Base-by-base conservation (phyloP, 192 early-diverging fungal species). In the Backusella australiensis region DNA sequence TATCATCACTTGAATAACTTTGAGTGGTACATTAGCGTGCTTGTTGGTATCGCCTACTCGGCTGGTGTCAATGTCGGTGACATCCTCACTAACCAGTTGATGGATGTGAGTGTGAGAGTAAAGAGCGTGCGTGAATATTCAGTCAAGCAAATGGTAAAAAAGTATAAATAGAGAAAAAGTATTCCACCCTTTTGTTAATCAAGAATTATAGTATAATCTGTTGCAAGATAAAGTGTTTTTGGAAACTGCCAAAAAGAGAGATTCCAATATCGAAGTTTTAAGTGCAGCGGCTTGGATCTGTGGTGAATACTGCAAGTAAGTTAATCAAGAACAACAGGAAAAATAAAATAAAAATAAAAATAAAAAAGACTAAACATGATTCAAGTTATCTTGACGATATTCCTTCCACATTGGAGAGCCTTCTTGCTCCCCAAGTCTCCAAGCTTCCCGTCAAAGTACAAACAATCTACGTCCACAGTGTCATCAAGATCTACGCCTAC, bases 11-110 rank as follows among this genome's bases (percentile, higher is more conserved):
- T 98, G 36, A 85, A 89, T 19, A 93, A 97, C 79, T 98, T 98
- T 87, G 95, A 98, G 79, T 99, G 98, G 98, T 98, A 98, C 76
- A 87, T 98, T 39, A 86, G 89, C 2, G 88, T 94, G 0, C 87
- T 98, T 34, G 89, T 91, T 2, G 93, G 93, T 63, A 85, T 98
- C 9, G 93, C 92, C 0, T 89, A 93, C 44, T 82, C 94, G 5
- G 81, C 92, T 14, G 93, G 93, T 44, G 92, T 95, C 2, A 91
- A 90, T 74, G 93, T 94, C 6, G 95, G 93, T 0, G 82, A 85
- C 29, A 12, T 87, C n/a, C 69, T 98, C 17, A 87, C 88, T 39
- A 85, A 86, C 8, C 93, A 96, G 81, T 78, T 98, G 7, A 90
- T 98, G 81, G 97, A 98, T 86, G 92, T 97, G 3, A 89, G 90